phyloP scores from a whole-genome alignment of 441 rosid genomes.

The Theobroma grandiflorum region DNA sequence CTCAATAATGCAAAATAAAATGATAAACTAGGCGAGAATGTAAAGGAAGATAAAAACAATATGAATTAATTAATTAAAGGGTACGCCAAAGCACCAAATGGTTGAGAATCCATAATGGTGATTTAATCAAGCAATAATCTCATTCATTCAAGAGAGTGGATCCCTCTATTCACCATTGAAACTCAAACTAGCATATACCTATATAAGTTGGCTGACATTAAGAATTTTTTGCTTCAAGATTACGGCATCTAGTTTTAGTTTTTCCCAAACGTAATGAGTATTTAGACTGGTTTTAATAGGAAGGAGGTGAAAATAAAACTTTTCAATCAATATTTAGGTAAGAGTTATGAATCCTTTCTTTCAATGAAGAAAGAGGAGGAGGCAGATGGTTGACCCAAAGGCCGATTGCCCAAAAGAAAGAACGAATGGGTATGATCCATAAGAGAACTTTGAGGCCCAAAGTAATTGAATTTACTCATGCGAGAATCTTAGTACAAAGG shows the following conservation, averaged over 20 bases:
- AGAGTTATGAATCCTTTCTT: too few relatives aligned
- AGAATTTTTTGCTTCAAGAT: neutral
- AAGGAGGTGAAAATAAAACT: too few relatives aligned
- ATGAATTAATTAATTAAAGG: neutral
- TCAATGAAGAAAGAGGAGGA: too few relatives aligned
- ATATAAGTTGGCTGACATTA: neutral
- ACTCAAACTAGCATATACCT: neutral
- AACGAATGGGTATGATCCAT: neutral
- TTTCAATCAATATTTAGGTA: too few relatives aligned
- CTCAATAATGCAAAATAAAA: too few relatives aligned
- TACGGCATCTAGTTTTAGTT: neutral
- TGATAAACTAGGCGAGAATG: too few relatives aligned
- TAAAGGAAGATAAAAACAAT: too few relatives aligned
- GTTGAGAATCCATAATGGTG: neutral
- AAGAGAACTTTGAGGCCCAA: neutral
- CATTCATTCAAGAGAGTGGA: neutral
- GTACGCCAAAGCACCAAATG: neutral
- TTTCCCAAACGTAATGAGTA: neutral
- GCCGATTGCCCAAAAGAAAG: neutral
- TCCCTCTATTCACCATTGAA: neutral
- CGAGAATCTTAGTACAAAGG: neutral
- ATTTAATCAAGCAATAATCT: neutral
- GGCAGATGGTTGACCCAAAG: neutral
- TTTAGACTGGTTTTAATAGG: too few relatives aligned
- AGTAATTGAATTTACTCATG: neutral